Percentiles rank a stretch among this genome's conserved stretches.
These are phyloP conservation scores for Metschnikowia peoriensis DNA, from an alignment of 805 yeast genomes.

Conservation along the genomic window DNA sequence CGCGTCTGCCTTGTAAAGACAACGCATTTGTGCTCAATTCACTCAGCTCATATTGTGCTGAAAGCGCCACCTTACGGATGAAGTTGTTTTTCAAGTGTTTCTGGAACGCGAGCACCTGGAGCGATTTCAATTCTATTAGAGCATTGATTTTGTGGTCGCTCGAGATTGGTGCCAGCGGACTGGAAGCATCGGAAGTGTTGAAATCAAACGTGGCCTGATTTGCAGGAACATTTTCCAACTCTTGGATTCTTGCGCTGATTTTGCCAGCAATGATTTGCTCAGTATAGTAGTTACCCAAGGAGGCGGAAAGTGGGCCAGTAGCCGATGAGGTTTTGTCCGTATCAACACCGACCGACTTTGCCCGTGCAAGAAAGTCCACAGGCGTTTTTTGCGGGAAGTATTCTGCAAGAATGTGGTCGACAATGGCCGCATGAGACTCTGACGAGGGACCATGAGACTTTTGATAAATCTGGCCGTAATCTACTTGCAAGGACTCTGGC, in stretches of 20 bases:
- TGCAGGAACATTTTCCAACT: slow-evolving; percentile 65
- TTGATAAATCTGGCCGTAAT: slow-evolving; percentile 23
- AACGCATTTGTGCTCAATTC: slow-evolving; percentile 51
- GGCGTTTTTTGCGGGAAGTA: slow-evolving; percentile 7
- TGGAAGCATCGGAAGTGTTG: slow-evolving; percentile 1
- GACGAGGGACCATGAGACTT: slow-evolving; percentile 9
- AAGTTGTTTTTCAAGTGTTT: slow-evolving; percentile 65
- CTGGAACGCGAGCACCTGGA: slow-evolving; percentile 65
- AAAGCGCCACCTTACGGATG: slow-evolving; percentile 50
- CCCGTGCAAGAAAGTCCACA: slow-evolving; percentile 27
- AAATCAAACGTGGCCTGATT: slow-evolving; percentile 58
- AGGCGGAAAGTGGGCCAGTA: slow-evolving; percentile 34
- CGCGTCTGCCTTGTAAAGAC: slow-evolving; percentile 65
- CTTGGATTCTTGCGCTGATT: slow-evolving; percentile 55
- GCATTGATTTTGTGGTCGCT: slow-evolving; percentile 54
- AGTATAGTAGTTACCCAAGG: slow-evolving; percentile 49
- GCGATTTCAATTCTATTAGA: slow-evolving; percentile 65
- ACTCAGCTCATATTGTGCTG: slow-evolving; percentile 55
- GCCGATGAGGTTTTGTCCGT: slow-evolving; percentile 21
- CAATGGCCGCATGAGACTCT: slow-evolving; percentile 20
- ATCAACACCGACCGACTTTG: slow-evolving; percentile 39
- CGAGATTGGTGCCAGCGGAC: neutral
- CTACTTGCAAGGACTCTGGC: slow-evolving; percentile 50
- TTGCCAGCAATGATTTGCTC: slow-evolving; percentile 56
- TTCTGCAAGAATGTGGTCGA: slow-evolving; percentile 10